Conservation (phyloP, 2,329 filamentous ascomycete genomes). For the Nigrospora oryzae region DNA sequence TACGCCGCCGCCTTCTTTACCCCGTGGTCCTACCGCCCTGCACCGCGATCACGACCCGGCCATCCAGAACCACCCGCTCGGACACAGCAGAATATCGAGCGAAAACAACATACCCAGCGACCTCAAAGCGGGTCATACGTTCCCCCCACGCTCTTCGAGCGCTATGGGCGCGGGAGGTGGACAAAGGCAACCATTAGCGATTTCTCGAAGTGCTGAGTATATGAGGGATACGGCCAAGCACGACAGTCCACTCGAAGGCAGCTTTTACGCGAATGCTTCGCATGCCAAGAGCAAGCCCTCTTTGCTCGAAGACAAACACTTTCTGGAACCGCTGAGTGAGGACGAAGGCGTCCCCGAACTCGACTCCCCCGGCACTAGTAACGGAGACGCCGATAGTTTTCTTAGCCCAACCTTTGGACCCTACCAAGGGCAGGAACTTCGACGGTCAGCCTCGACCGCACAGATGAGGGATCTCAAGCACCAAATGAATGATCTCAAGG, state of each 20-base stretch:
- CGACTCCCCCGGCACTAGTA: slow-evolving; percentile 12
- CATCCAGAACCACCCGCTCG: slow-evolving; percentile 21
- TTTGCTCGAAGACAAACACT: slow-evolving; percentile 29
- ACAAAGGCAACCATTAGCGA: slow-evolving; percentile 41
- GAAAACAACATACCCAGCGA: slow-evolving; percentile 46
- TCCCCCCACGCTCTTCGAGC: slow-evolving; percentile 53
- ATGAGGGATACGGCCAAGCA: slow-evolving; percentile 22
- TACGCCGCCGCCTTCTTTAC: slow-evolving; percentile 42
- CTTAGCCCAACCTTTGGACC: slow-evolving; percentile 37
- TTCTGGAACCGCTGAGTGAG: slow-evolving; percentile 46
- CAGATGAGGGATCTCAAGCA: slow-evolving; percentile 68
- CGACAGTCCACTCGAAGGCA: slow-evolving; percentile 8
- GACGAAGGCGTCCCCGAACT: slow-evolving; percentile 28
- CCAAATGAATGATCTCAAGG: slow-evolving; percentile 79
- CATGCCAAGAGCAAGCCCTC: slow-evolving; percentile 25
- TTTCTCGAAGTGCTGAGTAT: slow-evolving; percentile 34
- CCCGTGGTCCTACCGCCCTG: slow-evolving; percentile 29
- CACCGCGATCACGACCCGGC: slow-evolving; percentile 18
- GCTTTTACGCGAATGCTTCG: slow-evolving; percentile 10
- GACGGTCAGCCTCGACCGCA: slow-evolving; percentile 62
- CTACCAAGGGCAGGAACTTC: slow-evolving; percentile 38
- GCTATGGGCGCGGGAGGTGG: slow-evolving; percentile 52
- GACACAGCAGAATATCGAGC: slow-evolving; percentile 54
- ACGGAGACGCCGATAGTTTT: slow-evolving; percentile 24
- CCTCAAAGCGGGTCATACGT: slow-evolving; percentile 26